Conservation (phyloP, 208 protist species). For the Trypanosoma rangeli region DNA sequence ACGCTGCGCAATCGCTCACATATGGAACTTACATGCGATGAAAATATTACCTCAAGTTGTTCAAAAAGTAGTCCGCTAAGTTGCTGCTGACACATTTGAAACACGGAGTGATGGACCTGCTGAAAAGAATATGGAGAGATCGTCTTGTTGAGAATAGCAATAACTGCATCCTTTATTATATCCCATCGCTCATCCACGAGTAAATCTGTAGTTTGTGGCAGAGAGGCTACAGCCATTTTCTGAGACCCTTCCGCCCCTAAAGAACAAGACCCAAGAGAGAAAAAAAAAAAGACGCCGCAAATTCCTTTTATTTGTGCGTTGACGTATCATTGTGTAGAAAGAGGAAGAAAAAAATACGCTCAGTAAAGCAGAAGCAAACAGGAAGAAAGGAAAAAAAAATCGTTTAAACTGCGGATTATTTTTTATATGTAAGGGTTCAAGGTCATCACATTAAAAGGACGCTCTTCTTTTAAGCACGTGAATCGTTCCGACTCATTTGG, state of each 20-base stretch:
- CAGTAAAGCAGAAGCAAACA: constrained; percentile 4
- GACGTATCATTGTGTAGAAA: no score
- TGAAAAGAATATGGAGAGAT: constrained; percentile 69
- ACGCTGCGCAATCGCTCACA: constrained; percentile 30
- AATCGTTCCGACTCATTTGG: background rate
- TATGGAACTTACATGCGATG: constrained; percentile 31
- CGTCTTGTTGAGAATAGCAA: constrained; percentile 48
- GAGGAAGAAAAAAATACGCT: no score
- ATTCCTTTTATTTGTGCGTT: no score
- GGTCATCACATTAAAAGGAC: background rate
- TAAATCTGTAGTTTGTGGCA: background rate
- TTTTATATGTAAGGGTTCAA: background rate
- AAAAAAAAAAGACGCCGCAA: no score
- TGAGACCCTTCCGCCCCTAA: background rate
- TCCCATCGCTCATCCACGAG: constrained; percentile 45
- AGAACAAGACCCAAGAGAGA: no score
- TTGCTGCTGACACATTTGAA: constrained; percentile 63
- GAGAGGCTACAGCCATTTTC: background rate
- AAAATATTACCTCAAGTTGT: constrained; percentile 41
- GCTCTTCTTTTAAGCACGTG: background rate
- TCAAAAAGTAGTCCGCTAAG: constrained; percentile 42
- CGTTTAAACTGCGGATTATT: no score
- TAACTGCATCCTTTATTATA: constrained; percentile 55
- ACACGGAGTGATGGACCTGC: constrained; percentile 71
- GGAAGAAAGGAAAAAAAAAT: constrained; percentile 12